Base-by-base conservation (phyloP, 306 rosid species). In the Cucurbita ficifolia region DNA sequence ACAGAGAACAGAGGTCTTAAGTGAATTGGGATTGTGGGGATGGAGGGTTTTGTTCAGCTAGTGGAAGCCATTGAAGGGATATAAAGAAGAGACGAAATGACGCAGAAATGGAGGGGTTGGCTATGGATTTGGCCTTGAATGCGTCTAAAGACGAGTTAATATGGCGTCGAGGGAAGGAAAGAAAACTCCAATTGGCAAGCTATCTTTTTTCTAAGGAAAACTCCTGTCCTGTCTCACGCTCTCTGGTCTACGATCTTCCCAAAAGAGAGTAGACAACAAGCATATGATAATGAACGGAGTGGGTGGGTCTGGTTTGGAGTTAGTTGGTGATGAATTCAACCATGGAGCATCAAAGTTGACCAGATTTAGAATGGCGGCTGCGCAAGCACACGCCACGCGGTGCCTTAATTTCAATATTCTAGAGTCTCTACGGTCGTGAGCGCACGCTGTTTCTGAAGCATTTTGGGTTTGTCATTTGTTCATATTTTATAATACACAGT, bases 21-120 rank as follows among this genome's bases (percentile, higher is more conserved):
- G 74, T 11, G 5, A 62, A 53, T 8, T 48, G 51, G 57, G 52
- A 11, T 48, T 59, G 0, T 40, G 77, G 16, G 54, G 35, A 8
- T 5, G 75, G 62, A 42, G 73, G 11, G 16, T 19, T 43, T 8
- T 57, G 16, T 57, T 38, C 8, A 9, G 33, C 9, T 62, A 62
- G 60, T 4, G 11, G 73, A 46, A 72, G 72, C 36, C 62, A 19
- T 68, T 38, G 76, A 79, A 77, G 39, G 79, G 75, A 58, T 16
- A 11, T 33, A 18, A 22, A 56, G 52, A 45, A 33, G 24, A 33
- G 17, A 4, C 39, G 77, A 74, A 74, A 29, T 12, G 13, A 12
- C 77, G 49, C 48, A 57, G 77, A 55, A 63, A 39, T 36, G 14
- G 64, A n/a, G n/a, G n/a, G n/a, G n/a, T n/a, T n/a, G n/a, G n/a